Base-by-base conservation (phyloP, 2,329 filamentous ascomycete genomes). In the Stenocarpella maydis region DNA sequence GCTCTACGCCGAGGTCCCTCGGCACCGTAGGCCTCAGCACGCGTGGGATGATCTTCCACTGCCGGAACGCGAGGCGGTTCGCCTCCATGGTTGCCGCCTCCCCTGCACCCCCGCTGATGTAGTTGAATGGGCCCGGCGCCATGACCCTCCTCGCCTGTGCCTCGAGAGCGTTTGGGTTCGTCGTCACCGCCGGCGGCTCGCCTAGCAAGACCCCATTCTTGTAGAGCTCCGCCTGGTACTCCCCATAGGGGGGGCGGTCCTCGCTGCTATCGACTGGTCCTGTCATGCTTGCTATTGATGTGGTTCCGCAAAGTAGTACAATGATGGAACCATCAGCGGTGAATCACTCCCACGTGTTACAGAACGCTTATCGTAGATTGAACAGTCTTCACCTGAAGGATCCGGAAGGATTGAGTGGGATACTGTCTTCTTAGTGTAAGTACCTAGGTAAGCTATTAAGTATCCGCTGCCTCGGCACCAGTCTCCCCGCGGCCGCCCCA, bases 61-160 rank as follows among this genome's bases (percentile, higher is more conserved):
- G 83, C 49, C 83, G 79, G 71, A 91, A 90, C 1, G 87, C 87
- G 24, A 86, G 78, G 9, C 84, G 82, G 74, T 90, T 90, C 52
- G 87, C 86, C 63, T 87, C 85, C 82, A 88, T 86, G 0, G 89
- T 91, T 2, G 87, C 82, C 45, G 84, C 82, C 73, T 90, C 87
- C 2, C 89, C 88, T 0, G 89, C 89, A 8, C 87, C 88, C n/a
- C 89, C 88, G 19, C 84, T 81, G 28, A 90, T 85, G 78, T 91
- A 91, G 71, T 86, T 86, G 75, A 86, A 91, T 9, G 84, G 80
- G 14, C 82, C 81, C 2, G 78, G 77, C 24, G 79, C 77, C 78
- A 90, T 81, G 17, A 76, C 78, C 66, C 83, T 78, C 64, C 80
- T 80, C 2, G 89, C 89, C 73, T 88, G 84, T 34, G 82, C 81